These are phyloP conservation scores for Starmerella geochares DNA, from an alignment of 805 yeast species.

Conservation along the genomic window DNA sequence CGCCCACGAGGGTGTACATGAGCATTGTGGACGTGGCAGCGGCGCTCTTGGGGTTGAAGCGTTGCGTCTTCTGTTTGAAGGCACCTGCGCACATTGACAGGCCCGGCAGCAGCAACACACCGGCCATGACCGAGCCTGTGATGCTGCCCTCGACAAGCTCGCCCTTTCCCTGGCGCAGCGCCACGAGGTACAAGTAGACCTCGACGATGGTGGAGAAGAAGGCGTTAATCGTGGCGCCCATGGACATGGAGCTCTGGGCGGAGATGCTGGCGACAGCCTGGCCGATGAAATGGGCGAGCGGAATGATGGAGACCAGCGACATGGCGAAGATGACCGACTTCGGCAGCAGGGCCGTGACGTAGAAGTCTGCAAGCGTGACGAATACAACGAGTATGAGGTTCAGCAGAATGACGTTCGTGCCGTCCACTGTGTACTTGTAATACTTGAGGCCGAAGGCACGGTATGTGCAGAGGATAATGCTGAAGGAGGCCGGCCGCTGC, in stretches of 20 bases:
- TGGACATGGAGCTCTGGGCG: constrained; percentile 97
- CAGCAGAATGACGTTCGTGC: constrained; percentile 86
- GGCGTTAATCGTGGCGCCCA: constrained; percentile 96
- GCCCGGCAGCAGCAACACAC: constrained; percentile 84
- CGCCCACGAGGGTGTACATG: constrained; percentile 76
- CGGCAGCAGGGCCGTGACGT: constrained; percentile 43
- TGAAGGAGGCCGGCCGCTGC: constrained; percentile 31
- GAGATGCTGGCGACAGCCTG: constrained; percentile 99
- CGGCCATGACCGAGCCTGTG: constrained; percentile 88
- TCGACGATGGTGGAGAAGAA: constrained; percentile 95
- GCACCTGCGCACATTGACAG: constrained; percentile 98
- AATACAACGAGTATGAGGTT: constrained; percentile 70
- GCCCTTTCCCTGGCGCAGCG: constrained; percentile 75
- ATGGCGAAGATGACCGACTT: constrained; percentile 54
- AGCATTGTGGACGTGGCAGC: constrained; percentile 96
- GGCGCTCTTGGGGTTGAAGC: constrained; percentile 92
- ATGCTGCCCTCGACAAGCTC: constrained; percentile 88
- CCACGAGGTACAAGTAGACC: constrained; percentile 83
- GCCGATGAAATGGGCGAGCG: constrained; percentile 92
- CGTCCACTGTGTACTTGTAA: constrained; percentile 92
- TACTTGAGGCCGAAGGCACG: constrained; percentile 87
- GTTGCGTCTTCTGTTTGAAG: constrained; percentile 76
- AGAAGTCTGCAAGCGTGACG: constrained; percentile 74
- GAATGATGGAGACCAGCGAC: constrained; percentile 76
- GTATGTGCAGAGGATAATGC: constrained; percentile 74